These are phyloP conservation scores for Paramecium tetraurelia DNA, from an alignment of 73 alveolate species.

Conservation along the genomic window DNA sequence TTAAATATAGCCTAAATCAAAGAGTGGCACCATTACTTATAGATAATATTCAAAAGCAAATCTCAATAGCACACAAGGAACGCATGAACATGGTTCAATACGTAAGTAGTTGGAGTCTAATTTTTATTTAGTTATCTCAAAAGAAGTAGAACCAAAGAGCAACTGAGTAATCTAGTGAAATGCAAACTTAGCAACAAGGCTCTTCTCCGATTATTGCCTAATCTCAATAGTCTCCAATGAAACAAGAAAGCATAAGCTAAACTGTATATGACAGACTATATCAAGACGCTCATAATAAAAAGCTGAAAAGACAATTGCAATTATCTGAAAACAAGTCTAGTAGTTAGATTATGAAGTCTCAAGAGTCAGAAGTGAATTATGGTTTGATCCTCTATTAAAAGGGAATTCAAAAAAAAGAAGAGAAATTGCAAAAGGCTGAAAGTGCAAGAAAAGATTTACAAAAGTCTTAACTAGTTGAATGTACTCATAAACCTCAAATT, in stretches of 20 bases:
- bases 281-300: slow-evolving; percentile 38
- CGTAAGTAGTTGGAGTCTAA: neutral
- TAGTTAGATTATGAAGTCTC: neutral
- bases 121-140: neutral
- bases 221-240: neutral
- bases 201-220: neutral
- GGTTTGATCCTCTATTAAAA: neutral
- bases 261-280: slow-evolving; percentile 44
- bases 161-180: neutral
- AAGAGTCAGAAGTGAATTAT: slow-evolving; percentile 37
- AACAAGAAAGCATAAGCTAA: neutral
- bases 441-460: slow-evolving; percentile 16
- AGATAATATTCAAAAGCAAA: neutral
- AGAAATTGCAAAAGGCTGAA: neutral
- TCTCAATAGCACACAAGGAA: neutral
- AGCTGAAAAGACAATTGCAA: neutral
- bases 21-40: neutral
- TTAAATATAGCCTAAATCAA: neutral
- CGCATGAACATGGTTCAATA: slow-evolving; percentile 7
- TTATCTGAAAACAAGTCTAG: neutral
- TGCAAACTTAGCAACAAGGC: neutral
- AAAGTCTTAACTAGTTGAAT: slow-evolving; percentile 14
- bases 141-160: neutral
- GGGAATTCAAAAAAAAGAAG: slow-evolving; percentile 32
- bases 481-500: slow-evolving; percentile 30